Evolutionary conservation across 2,329 filamentous ascomycete genomes (phyloP), one percentile per base, ranked within the genome.

Genomic region (Hymenoscyphus salicellus): DNA sequence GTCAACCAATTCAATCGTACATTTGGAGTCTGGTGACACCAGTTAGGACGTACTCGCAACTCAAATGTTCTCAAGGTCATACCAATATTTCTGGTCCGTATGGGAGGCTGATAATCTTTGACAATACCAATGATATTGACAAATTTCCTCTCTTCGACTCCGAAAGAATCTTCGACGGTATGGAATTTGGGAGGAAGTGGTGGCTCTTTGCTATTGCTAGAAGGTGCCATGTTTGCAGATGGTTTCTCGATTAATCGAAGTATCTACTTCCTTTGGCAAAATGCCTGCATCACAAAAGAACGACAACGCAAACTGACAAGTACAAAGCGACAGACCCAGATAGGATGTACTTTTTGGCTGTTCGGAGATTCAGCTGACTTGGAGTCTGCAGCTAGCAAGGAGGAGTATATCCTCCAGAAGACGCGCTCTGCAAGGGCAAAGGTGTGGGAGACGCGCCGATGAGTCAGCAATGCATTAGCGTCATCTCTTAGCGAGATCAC

Each of bases 41-140:
- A 23, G 43, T 49, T 11, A 49, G 8, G 6, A 49, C 3, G 7
- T 6, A 10, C n/a, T 23, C 6, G 10, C 20, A 49, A 10, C 8
- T 23, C 23, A 23, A 38, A 38, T 16, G 17, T 11, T 49, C 43
- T 10, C n/a, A 49, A 49, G 43, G 2, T 23, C 43, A 49, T 49
- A 49, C 43, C 43, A 2, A 11, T 6, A 49, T n/a, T n/a, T 26
- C 84, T 78, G 0, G 86, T 86, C 11, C 74, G 63, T 0, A 79
- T 80, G 0, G 86, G 84, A 0, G 81, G 76, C 63, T 85, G 81
- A 58, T 81, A 82, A 70, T 94, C 90, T 60, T 86, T 84, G 3
- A 94, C 84, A 4, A 94, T 77, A 1, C 92, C 93, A 60, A 92
- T 83, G 49, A 95, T 78, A 76, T 80, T 89, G 68, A 88, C 79